A percentile compares a stretch with the other conserved stretches of the same genome.
phyloP scores from a whole-genome alignment of 1,284 basidiomycete genomes.

The Salmacisia buchloeana region DNA sequence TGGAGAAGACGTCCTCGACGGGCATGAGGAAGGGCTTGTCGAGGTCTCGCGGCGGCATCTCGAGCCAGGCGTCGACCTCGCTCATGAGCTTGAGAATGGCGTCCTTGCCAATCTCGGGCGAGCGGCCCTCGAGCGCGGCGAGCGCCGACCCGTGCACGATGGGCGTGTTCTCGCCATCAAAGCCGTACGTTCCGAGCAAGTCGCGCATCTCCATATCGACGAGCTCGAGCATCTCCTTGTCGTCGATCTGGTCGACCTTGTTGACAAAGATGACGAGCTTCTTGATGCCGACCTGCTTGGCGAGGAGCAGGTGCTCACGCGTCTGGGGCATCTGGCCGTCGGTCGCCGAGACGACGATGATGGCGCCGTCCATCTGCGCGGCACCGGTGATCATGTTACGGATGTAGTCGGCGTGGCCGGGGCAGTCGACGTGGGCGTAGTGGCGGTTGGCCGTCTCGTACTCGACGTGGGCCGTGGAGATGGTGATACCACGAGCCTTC shows the following conservation, averaged over 20 bases:
- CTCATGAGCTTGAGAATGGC: slow-evolving; percentile 82
- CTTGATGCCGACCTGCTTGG: slow-evolving; percentile 97
- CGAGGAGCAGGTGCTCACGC: slow-evolving; percentile 92
- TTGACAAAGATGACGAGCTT: slow-evolving; percentile 99
- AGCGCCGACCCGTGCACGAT: slow-evolving; percentile 95
- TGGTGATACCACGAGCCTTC: slow-evolving; percentile 98
- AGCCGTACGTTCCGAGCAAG: slow-evolving; percentile 76
- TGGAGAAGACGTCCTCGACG: slow-evolving; percentile 96
- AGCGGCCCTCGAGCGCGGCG: slow-evolving; percentile 85
- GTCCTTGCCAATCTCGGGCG: slow-evolving; percentile 67
- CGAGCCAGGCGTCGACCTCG: slow-evolving; percentile 90
- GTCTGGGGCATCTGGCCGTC: slow-evolving; percentile 99
- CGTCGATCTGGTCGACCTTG: slow-evolving; percentile 94
- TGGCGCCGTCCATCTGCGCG: slow-evolving; percentile 81
- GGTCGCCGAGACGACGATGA: slow-evolving; percentile 82
- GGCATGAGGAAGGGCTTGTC: slow-evolving; percentile 98
- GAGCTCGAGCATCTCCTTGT: slow-evolving; percentile 97
- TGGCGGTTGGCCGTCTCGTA: slow-evolving; percentile 86
- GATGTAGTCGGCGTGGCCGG: slow-evolving; percentile 57
- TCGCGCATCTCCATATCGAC: slow-evolving; percentile 99
- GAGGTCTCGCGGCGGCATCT: slow-evolving; percentile 88
- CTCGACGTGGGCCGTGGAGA: slow-evolving; percentile 81
- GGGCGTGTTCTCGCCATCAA: slow-evolving; percentile 93
- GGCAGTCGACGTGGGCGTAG: slow-evolving; percentile 99
- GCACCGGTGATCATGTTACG: slow-evolving; percentile 99